Evolutionary conservation across 331 rosid species (phyloP).

Genomic region (Acacia concinna): DNA sequence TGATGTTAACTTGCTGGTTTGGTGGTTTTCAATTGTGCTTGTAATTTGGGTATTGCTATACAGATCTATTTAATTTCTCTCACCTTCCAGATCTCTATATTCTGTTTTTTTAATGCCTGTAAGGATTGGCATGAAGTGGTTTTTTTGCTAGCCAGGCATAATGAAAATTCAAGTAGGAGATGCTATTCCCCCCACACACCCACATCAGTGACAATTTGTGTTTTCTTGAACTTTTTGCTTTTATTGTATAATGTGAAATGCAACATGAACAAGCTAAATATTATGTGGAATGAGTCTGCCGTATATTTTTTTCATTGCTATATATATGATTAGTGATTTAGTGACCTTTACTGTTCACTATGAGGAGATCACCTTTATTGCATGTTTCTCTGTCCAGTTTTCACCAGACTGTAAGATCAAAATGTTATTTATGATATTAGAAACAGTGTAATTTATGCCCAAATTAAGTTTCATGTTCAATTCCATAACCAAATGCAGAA

Average conservation of each 20-base stretch:
- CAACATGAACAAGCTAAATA: background rate
- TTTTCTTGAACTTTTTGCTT: background rate
- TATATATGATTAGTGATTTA: background rate
- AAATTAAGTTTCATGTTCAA: too few species aligned
- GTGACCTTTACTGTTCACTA: background rate
- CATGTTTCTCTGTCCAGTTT: background rate
- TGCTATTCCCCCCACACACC: background rate
- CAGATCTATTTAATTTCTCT: background rate
- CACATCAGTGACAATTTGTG: background rate
- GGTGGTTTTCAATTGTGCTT: background rate
- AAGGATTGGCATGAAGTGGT: background rate
- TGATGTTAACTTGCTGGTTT: background rate
- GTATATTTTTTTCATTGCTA: background rate
- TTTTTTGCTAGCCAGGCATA: background rate
- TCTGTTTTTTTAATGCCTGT: background rate
- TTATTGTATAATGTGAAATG: background rate
- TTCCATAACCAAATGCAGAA: background rate
- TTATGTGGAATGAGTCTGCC: background rate
- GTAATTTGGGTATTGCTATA: background rate
- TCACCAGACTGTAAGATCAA: background rate
- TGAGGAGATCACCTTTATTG: background rate
- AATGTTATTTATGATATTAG: background rate
- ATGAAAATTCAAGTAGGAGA: background rate
- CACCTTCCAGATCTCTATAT: background rate
- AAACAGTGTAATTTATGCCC: background rate